Conservation (phyloP, 345 rosid genomes). For the Camelina hispida region DNA sequence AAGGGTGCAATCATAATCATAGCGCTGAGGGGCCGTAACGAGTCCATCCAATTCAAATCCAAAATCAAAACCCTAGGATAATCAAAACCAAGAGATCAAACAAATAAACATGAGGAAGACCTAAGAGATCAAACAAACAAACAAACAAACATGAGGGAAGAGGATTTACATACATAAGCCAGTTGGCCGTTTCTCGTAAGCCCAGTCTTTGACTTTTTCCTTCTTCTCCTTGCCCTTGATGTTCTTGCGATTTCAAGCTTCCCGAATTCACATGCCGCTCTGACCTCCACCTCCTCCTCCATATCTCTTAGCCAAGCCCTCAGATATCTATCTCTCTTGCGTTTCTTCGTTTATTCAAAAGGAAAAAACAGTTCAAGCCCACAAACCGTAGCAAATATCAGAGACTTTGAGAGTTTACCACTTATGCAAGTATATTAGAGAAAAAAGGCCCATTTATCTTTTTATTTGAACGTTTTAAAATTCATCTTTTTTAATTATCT, state of each 20-base stretch:
- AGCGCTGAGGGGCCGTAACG: not conserved
- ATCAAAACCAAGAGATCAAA: not conserved
- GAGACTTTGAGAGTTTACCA: no score
- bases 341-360: no score
- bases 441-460: no score
- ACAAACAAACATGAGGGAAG: not conserved
- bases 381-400: no score
- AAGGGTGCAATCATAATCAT: not conserved
- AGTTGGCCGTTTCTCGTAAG: not conserved
- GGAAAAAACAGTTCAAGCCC: no score
- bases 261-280: not conserved
- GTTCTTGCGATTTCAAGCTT: not conserved
- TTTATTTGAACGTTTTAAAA: no score
- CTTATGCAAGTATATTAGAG: no score
- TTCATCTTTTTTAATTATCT: no score
- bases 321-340: no score
- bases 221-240: not conserved
- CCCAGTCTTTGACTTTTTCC: not conserved
- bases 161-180: not conserved
- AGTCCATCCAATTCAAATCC: no score
- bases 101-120: no score
- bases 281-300: not conserved
- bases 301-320: not conserved
- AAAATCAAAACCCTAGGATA: not conserved
- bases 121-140: not conserved